A percentile compares a stretch with the other conserved stretches of the same genome.
phyloP scores from a whole-genome alignment of 2,329 filamentous ascomycete genomes.

The Monilinia laxa region DNA sequence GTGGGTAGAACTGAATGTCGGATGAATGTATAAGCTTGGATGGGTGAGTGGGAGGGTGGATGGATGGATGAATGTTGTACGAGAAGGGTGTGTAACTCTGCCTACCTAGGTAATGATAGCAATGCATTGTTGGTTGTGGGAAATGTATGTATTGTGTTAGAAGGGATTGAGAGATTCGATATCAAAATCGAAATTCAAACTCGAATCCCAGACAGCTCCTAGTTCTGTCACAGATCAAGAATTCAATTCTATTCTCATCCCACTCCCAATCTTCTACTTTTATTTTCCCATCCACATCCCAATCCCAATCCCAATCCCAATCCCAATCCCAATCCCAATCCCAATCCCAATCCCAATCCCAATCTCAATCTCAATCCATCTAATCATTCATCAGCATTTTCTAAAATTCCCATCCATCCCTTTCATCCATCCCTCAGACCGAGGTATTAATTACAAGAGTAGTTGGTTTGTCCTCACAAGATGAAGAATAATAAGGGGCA shows the following conservation, averaged over 20 bases:
- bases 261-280: not conserved
- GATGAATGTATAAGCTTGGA: no score
- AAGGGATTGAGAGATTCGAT: not conserved
- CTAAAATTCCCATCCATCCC: not conserved
- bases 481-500: not conserved
- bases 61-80: not conserved
- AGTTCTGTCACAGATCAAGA: not conserved
- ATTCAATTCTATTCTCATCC: not conserved
- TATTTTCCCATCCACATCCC: not conserved
- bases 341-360: no score
- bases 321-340: no score
- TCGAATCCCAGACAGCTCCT: not conserved
- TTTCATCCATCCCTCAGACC: not conserved
- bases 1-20: no score
- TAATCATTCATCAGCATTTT: not conserved
- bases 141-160: no score
- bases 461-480: not conserved
- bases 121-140: no score
- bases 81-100: not conserved
- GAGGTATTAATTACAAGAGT: no score
- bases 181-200: not conserved
- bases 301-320: no score
- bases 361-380: not conserved
- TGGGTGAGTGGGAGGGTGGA: not conserved
- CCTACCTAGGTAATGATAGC: not conserved